Percentiles rank a stretch among this genome's conserved stretches.
Evolutionary conservation across 1,284 basidiomycete genomes (phyloP).

Genomic region (Pyrrhoderma noxium): DNA sequence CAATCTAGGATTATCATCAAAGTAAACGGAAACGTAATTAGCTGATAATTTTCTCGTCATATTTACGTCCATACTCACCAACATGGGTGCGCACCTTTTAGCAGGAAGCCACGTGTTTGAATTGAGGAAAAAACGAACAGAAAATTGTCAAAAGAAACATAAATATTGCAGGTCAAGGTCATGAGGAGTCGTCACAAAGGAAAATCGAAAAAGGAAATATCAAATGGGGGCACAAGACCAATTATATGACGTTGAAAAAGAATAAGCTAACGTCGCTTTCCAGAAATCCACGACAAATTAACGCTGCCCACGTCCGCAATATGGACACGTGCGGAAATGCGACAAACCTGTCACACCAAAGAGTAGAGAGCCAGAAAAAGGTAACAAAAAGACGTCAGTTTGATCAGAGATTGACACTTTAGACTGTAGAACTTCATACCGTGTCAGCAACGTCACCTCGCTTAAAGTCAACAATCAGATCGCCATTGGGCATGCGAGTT

Average conservation of each 20-base stretch:
- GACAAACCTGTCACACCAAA: conserved; percentile 50
- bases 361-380: not conserved
- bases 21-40: too few species aligned
- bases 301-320: conserved; percentile 71
- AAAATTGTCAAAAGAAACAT: not conserved
- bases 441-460: conserved; percentile 71
- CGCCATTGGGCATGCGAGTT: conserved; percentile 61
- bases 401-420: conserved; percentile 1
- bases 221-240: not conserved
- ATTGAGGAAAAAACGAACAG: too few species aligned
- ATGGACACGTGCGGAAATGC: conserved; percentile 61
- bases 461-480: conserved; percentile 64
- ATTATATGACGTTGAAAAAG: too few species aligned
- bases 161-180: not conserved
- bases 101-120: too few species aligned
- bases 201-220: not conserved
- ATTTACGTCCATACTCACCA: too few species aligned
- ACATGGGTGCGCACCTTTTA: too few species aligned
- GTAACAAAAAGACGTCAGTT: conserved; percentile 1
- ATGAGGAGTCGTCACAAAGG: conserved; percentile 1
- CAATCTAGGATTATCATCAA: too few species aligned
- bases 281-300: conserved; percentile 63
- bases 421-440: conserved; percentile 33
- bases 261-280: conserved; percentile 42
- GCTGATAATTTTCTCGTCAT: too few species aligned